phyloP scores from a whole-genome alignment of 805 yeast genomes.

The Candida qinlingensis region DNA sequence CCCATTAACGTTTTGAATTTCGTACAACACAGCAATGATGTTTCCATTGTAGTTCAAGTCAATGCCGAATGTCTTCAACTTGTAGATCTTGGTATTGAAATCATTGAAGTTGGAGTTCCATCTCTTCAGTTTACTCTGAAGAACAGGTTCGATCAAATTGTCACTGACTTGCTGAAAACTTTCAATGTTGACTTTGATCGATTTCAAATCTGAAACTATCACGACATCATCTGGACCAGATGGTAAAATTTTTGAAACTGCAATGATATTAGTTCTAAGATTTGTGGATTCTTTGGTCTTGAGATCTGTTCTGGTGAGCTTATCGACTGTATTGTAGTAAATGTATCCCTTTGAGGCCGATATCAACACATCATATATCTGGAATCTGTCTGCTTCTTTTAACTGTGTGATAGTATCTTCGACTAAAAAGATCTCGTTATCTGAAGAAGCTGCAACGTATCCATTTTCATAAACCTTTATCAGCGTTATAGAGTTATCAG shows the following conservation, averaged over 20 bases:
- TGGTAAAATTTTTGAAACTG: constrained; percentile 13
- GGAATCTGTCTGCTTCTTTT: constrained; percentile 12
- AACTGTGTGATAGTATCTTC: not conserved
- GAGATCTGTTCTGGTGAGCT: constrained; percentile 8
- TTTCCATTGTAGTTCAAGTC: constrained; percentile 16
- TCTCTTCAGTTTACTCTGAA: constrained; percentile 10
- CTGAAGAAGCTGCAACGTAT: constrained; percentile 12
- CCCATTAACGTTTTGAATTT: constrained; percentile 14
- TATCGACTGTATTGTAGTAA: constrained; percentile 8
- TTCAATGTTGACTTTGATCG: constrained; percentile 4
- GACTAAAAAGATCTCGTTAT: constrained; percentile 17
- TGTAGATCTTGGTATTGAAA: constrained; percentile 17
- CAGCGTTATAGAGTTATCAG: constrained; percentile 10
- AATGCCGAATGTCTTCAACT: constrained; percentile 14
- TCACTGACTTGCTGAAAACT: constrained; percentile 8
- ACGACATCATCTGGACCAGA: not conserved
- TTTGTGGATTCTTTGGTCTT: not conserved
- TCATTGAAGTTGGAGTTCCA: constrained; percentile 24
- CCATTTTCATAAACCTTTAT: constrained; percentile 5
- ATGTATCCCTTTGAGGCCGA: not conserved
- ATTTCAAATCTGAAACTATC: constrained; percentile 9
- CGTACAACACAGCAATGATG: constrained; percentile 18
- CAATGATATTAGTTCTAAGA: constrained; percentile 5
- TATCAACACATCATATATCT: constrained; percentile 16
- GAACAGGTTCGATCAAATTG: constrained; percentile 10